Evolutionary conservation across 371 early-diverging fungal species (phyloP).

Genomic region (Lichtheimia ornata): DNA sequence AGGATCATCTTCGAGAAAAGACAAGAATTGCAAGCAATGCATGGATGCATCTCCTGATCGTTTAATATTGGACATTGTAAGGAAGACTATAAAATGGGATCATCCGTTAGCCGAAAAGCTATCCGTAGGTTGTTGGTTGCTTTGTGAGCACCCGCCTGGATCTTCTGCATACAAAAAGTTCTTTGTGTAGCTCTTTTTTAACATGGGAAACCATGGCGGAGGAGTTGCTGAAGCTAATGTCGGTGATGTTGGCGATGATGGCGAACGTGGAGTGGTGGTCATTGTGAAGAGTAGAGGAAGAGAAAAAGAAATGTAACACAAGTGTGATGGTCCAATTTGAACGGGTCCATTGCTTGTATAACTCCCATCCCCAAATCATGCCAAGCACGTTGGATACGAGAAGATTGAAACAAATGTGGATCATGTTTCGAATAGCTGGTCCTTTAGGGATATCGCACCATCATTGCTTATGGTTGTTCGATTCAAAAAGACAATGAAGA

Average conservation of each 20-base stretch:
- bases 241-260: constrained; percentile 22
- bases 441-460: too few species aligned
- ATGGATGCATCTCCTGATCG: constrained; percentile 51
- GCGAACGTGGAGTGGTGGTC: constrained; percentile 10
- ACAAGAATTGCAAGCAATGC: constrained; percentile 52
- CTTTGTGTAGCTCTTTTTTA: constrained; percentile 23
- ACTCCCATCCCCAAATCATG: too few species aligned
- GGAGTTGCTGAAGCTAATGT: constrained; percentile 13
- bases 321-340: background rate
- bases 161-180: constrained; percentile 18
- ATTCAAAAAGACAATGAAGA: background rate
- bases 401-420: too few species aligned
- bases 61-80: constrained; percentile 14
- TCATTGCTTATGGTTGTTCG: background rate
- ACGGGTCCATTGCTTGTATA: too few species aligned
- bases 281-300: background rate
- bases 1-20: constrained; percentile 57
- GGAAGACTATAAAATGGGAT: background rate
- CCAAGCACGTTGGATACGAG: too few species aligned
- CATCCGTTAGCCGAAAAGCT: background rate
- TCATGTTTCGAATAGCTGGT: too few species aligned
- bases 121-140: too few species aligned
- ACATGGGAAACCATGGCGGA: constrained; percentile 23
- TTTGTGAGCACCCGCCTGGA: constrained; percentile 12
- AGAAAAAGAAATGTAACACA: background rate